phyloP scores from a whole-genome alignment of 768 basidiomycete genomes.

The Mycena rebaudengoi region DNA sequence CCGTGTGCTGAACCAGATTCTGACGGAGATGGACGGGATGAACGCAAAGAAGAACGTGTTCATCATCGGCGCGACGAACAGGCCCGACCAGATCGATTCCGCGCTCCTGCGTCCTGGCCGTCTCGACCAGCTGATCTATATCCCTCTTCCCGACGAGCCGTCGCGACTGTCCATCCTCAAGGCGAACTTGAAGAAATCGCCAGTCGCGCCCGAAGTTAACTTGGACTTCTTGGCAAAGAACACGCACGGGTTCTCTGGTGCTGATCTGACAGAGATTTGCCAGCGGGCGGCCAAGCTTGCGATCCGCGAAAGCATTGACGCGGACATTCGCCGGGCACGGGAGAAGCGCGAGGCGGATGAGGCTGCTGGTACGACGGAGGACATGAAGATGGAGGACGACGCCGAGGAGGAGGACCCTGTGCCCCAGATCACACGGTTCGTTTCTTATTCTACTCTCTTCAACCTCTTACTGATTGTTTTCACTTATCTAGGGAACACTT shows the following conservation, averaged over 20 bases:
- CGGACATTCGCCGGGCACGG: slow-evolving; percentile 82
- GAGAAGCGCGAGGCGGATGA: slow-evolving; percentile 88
- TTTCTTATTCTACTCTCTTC: slow-evolving; percentile 14
- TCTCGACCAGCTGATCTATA: slow-evolving; percentile 99
- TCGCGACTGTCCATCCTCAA: slow-evolving; percentile 92
- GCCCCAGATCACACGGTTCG: slow-evolving; percentile 81
- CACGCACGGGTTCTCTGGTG: slow-evolving; percentile 99
- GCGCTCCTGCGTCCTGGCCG: slow-evolving; percentile 96
- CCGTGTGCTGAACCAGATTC: slow-evolving; percentile 96
- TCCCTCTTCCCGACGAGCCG: slow-evolving; percentile 94
- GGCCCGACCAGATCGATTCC: slow-evolving; percentile 94
- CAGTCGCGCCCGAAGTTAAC: slow-evolving; percentile 84
- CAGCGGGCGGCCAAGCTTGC: slow-evolving; percentile 97
- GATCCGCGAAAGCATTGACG: slow-evolving; percentile 93
- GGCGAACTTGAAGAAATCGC: slow-evolving; percentile 92
- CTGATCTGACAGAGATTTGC: slow-evolving; percentile 99
- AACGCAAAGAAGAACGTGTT: slow-evolving; percentile 99
- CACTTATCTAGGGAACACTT: slow-evolving; percentile 83
- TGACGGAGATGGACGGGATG: slow-evolving; percentile 99
- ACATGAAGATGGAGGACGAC: slow-evolving; percentile 77
- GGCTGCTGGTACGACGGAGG: slow-evolving; percentile 70
- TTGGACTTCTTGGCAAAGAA: slow-evolving; percentile 87
- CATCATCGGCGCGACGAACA: slow-evolving; percentile 96
- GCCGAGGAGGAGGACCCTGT: slow-evolving; percentile 89
- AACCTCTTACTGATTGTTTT: slow-evolving; percentile 16